Evolutionary conservation across 768 basidiomycete species (phyloP), one percentile per base, ranked within the genome.

Genomic region (Rhodotorula diobovata): DNA sequence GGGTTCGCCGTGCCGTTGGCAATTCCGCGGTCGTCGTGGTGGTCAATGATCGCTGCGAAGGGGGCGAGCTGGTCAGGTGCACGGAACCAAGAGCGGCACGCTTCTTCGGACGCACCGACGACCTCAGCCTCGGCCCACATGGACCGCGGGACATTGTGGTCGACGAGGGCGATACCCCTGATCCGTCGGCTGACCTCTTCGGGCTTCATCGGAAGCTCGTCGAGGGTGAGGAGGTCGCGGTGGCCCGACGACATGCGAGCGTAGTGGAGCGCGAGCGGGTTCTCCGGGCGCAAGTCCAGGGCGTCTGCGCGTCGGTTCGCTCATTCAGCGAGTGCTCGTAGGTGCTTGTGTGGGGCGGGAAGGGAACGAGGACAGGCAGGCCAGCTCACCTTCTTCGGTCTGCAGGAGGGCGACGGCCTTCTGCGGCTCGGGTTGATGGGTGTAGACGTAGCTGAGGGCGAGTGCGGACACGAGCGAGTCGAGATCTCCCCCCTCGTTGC

Each of bases 201-300:
- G 28, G 74, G 74, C 63, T 70, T 71, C 65, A 75, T 69, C 30
- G 74, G 74, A 4, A 75, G 65, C 58, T 75, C 74, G 35, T 75
- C 74, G 43, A 71, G 63, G 0, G 73, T 75, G 37, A 75, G 74
- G 12, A 75, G 58, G 54, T 75, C 74, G 35, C 68, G 64, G 48
- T 72, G 74, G 0, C 67, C 55, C 1, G 65, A 37, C 11, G 57
- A 54, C 74, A 75, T 75, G 1, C 48, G 37, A 12, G 74, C 61
- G n/a, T 67, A 65, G 54, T 67, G 58, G 11, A 75, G 61, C 1
- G 68, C 53, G 28, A 75, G 61, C 1, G 53, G 35, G 51, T 75
- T 75, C 35, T 72, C 74, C 1, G 74, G 74, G 1, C 74, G 64
- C 23, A 70, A 58, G 57, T 69, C 64, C 37, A 75, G 70, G 16